Conservation (phyloP, 2,329 filamentous ascomycete species). For the Microcyclospora pomicola region DNA sequence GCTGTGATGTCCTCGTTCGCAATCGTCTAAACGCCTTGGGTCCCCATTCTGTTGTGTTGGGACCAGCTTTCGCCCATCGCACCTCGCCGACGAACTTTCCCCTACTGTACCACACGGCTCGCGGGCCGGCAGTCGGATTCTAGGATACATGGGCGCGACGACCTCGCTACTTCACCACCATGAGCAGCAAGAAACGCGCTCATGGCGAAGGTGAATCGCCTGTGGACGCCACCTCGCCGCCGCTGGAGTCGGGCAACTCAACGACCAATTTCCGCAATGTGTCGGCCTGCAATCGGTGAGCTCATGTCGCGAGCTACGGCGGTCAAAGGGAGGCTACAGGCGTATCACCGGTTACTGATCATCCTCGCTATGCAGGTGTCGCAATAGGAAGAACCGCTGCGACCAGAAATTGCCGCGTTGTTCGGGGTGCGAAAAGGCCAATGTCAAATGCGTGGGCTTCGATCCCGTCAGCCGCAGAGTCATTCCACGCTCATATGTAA, state of each 20-base stretch:
- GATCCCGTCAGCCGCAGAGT: constrained; percentile 94
- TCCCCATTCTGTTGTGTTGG: background rate
- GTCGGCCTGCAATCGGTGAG: constrained; percentile 69
- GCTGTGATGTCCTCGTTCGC: too few relatives aligned
- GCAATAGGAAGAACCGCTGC: constrained; percentile 84
- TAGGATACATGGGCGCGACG: too few relatives aligned
- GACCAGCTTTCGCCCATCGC: constrained; percentile 1
- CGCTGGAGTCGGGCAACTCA: constrained; percentile 26
- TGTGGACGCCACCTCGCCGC: too few relatives aligned
- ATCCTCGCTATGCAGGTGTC: constrained; percentile 35
- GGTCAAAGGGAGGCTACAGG: too few relatives aligned
- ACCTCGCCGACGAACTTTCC: constrained; percentile 3
- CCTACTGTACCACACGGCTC: too few relatives aligned
- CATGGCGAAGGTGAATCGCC: too few relatives aligned
- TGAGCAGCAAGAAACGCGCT: too few relatives aligned
- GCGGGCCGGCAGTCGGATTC: too few relatives aligned
- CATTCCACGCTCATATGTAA: constrained; percentile 67
- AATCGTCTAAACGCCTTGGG: too few relatives aligned
- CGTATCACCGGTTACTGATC: too few relatives aligned
- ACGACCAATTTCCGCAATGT: constrained; percentile 53
- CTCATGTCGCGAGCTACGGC: too few relatives aligned
- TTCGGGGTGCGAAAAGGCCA: constrained; percentile 83
- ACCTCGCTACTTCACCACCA: too few relatives aligned
- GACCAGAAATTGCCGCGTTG: constrained; percentile 88
- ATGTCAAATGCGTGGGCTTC: constrained; percentile 82